phyloP scores from a whole-genome alignment of 495 filamentous ascomycete genomes.

The Penicillium ochrochloron region DNA sequence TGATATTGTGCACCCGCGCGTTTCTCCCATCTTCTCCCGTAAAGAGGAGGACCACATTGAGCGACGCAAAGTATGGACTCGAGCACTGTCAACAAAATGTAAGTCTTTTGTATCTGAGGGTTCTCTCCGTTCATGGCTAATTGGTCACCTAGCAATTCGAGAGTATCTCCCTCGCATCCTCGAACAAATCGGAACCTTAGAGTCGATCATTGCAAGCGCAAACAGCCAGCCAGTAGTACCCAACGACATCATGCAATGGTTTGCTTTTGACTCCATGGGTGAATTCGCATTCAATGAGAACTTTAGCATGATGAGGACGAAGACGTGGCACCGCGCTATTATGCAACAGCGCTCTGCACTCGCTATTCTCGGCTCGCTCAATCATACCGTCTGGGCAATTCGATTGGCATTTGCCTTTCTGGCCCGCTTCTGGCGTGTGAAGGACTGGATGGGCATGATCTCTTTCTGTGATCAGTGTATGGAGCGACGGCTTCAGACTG shows the following conservation, averaged over 20 bases:
- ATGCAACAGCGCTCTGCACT: slow-evolving; percentile 13
- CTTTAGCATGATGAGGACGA: slow-evolving; percentile 41
- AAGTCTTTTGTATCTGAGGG: not conserved
- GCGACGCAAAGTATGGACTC: slow-evolving; percentile 41
- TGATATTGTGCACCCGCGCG: slow-evolving; percentile 41
- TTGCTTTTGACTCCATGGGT: slow-evolving; percentile 50
- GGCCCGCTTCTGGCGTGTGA: slow-evolving; percentile 30
- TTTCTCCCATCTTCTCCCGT: slow-evolving; percentile 43
- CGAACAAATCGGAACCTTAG: not conserved
- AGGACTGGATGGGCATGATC: slow-evolving; percentile 39
- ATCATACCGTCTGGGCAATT: slow-evolving; percentile 41
- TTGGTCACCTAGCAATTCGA: not conserved
- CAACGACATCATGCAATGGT: slow-evolving; percentile 40
- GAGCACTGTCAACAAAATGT: slow-evolving; percentile 32
- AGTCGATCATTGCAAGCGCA: not conserved
- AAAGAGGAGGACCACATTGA: slow-evolving; percentile 30
- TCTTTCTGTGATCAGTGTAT: slow-evolving; percentile 41
- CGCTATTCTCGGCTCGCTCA: slow-evolving; percentile 37
- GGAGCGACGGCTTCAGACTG: slow-evolving; percentile 30
- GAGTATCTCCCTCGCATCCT: slow-evolving; percentile 6
- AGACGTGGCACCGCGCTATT: slow-evolving; percentile 29
- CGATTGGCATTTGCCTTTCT: slow-evolving; percentile 35
- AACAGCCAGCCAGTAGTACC: slow-evolving; percentile 9
- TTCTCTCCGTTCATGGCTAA: not conserved
- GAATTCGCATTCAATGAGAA: slow-evolving; percentile 47